Evolutionary conservation across 352 stramenopile genomes (phyloP), one percentile per base, ranked within the genome.

Genomic region (Phytopythium kandeliae): DNA sequence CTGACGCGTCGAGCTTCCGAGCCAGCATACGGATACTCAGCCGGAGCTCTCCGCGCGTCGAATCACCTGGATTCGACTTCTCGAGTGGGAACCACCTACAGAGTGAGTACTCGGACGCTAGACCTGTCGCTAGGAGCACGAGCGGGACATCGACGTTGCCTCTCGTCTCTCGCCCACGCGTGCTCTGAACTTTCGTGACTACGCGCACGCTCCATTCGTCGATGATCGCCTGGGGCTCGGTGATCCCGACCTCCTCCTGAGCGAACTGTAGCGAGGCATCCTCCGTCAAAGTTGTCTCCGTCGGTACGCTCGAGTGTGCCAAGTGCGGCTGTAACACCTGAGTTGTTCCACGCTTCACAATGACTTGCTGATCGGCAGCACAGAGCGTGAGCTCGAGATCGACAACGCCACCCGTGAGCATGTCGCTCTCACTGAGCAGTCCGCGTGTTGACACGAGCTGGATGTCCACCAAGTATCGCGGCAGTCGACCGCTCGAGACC

Each of bases 81-180:
- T 83, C 71, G 2, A 87, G 59, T 3, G 76, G 76, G 44, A 87
- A 85, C 76, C 76, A 87, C 13, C 76, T 66, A 19, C 52, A 78
- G 48, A 87, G 69, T 0, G 64, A 60, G 47, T 75, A 82, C 16
- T 71, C 37, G 33, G 66, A 55, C 0, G 76, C 74, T 1, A 85
- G 47, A 11, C 73, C 60, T n/a, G 71, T 74, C 46, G 80, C 71
- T 7, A 87, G 51, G 19, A 85, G 45, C 15, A 57, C 64, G 24
- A 87, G 34, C 24, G 73, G 64, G 8, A 87, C 65, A 31, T 56
- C 50, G 6, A 87, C 34, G 15, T 35, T 53, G 21, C 47, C 22
- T 10, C 35, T 12, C 10, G 37, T 46, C 25, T 26, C 5, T 10
- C 31, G 37, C 8, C 34, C 42, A 28, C 26, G 46, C n/a, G 5